Evolutionary conservation across 2,329 filamentous ascomycete species (phyloP).

Genomic region (Pyricularia pennisetigena): DNA sequence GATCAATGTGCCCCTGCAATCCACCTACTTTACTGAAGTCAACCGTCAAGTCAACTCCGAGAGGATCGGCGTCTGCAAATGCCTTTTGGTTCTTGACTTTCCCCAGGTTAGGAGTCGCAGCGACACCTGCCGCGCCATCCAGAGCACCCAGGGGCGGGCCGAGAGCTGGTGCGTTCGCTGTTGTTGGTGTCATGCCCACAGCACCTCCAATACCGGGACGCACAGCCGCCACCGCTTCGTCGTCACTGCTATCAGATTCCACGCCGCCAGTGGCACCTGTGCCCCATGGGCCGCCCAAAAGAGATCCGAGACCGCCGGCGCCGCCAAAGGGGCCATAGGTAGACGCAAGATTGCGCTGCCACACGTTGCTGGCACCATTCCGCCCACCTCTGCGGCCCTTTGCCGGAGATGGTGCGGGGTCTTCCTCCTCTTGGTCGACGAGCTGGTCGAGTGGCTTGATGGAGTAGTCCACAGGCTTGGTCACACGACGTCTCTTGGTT

Average conservation of each 20-base stretch:
- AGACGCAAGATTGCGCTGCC: slow-evolving; percentile 78
- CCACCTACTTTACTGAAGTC: slow-evolving; percentile 94
- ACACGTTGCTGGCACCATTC: slow-evolving; percentile 45
- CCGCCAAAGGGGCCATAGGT: slow-evolving; percentile 92
- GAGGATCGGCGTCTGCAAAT: slow-evolving; percentile 84
- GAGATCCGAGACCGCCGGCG: slow-evolving; percentile 59
- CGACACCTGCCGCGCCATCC: slow-evolving; percentile 28
- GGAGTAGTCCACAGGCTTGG: slow-evolving; percentile 73
- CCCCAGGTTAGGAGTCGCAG: slow-evolving; percentile 67
- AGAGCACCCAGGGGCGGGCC: slow-evolving; percentile 21
- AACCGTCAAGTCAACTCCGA: slow-evolving; percentile 86
- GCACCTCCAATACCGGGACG: slow-evolving; percentile 49
- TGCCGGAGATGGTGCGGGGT: slow-evolving; percentile 56
- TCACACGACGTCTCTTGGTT: slow-evolving; percentile 40
- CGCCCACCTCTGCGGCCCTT: slow-evolving; percentile 53
- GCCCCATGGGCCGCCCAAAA: slow-evolving; percentile 67
- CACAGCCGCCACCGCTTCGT: slow-evolving; percentile 52
- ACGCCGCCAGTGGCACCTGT: slow-evolving; percentile 65
- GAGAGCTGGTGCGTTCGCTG: slow-evolving; percentile 22
- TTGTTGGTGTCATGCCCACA: slow-evolving; percentile 50
- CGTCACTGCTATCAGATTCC: slow-evolving; percentile 95
- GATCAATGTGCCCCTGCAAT: slow-evolving; percentile 85
- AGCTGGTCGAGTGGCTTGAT: slow-evolving; percentile 67
- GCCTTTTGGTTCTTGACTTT: slow-evolving; percentile 90
- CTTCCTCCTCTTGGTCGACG: slow-evolving; percentile 68